Percentiles rank a stretch among this genome's conserved stretches.
Conservation (phyloP, 371 early-diverging fungal genomes). For the Mucor circinelloides region DNA sequence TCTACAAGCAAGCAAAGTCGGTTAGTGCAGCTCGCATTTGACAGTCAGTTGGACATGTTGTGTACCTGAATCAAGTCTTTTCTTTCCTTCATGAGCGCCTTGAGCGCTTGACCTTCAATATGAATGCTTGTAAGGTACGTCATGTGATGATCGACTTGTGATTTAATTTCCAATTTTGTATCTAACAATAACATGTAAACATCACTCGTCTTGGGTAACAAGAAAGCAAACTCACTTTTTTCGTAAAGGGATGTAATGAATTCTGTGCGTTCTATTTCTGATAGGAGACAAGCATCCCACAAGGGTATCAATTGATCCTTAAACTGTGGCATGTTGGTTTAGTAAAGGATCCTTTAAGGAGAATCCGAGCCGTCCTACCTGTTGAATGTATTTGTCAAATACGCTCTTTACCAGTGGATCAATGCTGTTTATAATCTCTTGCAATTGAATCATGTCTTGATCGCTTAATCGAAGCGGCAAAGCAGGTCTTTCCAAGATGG, state of each 20-base stretch:
- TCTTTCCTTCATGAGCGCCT: conserved; percentile 58
- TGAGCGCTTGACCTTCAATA: conserved; percentile 42
- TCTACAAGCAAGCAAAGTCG: neutral
- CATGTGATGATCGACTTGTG: conserved; percentile 40
- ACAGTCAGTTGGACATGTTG: neutral
- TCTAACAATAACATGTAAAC: conserved; percentile 13
- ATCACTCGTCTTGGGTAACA: neutral
- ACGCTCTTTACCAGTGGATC: conserved; percentile 29
- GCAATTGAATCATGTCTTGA: neutral
- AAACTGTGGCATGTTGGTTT: conserved; percentile 20
- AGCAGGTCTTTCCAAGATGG: conserved; percentile 17
- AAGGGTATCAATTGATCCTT: conserved; percentile 34
- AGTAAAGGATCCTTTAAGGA: neutral
- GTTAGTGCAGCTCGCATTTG: neutral
- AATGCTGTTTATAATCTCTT: conserved; percentile 36
- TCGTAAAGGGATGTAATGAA: conserved; percentile 47
- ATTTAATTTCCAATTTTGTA: conserved; percentile 22
- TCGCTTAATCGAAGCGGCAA: conserved; percentile 9
- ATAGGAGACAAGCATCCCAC: conserved; percentile 52
- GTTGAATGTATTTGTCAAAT: conserved; percentile 44
- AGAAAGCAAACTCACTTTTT: conserved; percentile 38
- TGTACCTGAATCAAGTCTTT: conserved; percentile 60
- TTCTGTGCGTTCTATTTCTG: conserved; percentile 47
- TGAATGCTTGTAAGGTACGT: conserved; percentile 47
- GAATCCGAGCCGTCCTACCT: conserved; percentile 18